Conservation (phyloP, 306 rosid species). For the Lupinus albus region DNA sequence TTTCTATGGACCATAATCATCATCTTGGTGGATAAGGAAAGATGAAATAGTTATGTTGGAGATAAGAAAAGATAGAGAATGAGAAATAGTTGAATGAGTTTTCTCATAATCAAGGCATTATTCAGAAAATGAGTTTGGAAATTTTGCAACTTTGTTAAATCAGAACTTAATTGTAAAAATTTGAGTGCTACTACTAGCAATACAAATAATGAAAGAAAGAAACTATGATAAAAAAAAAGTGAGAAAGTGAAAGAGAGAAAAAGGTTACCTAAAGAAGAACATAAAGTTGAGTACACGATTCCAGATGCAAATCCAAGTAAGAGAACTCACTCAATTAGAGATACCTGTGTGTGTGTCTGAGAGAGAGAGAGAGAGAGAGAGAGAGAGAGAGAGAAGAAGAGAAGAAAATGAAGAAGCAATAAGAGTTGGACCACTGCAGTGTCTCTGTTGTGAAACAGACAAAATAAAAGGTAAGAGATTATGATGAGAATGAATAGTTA, state of each 20-base stretch:
- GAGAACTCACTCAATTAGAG: slow-evolving; percentile 17
- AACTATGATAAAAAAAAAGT: too few relatives aligned
- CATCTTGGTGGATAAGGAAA: slow-evolving; percentile 34
- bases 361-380: slow-evolving; percentile 8
- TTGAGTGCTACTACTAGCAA: slow-evolving; percentile 2
- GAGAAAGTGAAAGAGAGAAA: slow-evolving; percentile 27
- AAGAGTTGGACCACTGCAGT: slow-evolving; percentile 44
- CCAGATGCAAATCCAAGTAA: slow-evolving; percentile 37
- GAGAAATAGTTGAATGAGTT: not conserved
- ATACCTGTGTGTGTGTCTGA: not conserved
- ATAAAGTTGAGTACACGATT: slow-evolving; percentile 25
- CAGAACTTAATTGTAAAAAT: slow-evolving; percentile 26
- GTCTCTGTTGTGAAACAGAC: slow-evolving; percentile 73
- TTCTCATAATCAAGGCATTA: slow-evolving; percentile 24
- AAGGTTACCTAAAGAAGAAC: slow-evolving; percentile 36
- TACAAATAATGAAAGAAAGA: slow-evolving; percentile 32
- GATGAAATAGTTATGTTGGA: not conserved
- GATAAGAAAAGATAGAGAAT: slow-evolving; percentile 3
- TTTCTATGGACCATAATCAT: too few relatives aligned
- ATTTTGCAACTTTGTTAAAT: slow-evolving; percentile 24
- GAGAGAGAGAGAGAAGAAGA: slow-evolving; percentile 12
- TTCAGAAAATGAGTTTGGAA: slow-evolving; percentile 30
- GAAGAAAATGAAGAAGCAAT: slow-evolving; percentile 38
- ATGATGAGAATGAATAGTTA: slow-evolving; percentile 44
- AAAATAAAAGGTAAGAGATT: slow-evolving; percentile 53